Conservation (phyloP, 495 filamentous ascomycete species). For the Chaetomium tenue region DNA sequence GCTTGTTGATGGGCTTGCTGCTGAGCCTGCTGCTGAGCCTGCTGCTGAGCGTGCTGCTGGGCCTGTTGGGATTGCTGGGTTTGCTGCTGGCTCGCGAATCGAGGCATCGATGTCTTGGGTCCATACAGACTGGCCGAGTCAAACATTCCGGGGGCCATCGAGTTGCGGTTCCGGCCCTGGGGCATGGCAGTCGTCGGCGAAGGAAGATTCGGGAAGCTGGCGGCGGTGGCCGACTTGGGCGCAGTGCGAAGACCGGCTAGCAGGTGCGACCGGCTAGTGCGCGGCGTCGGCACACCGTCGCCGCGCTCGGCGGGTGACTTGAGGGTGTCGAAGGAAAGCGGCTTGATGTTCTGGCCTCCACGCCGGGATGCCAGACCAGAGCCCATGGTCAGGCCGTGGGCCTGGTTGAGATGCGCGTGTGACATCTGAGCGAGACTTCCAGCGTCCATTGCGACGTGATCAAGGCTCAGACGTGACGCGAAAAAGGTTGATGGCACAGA, state of each 20-base stretch:
- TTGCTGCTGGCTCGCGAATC: slow-evolving; percentile 36
- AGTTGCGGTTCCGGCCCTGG: slow-evolving; percentile 44
- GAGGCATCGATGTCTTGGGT: slow-evolving; percentile 55
- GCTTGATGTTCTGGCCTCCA: slow-evolving; percentile 80
- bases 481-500: neutral
- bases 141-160: slow-evolving; percentile 51
- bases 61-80: slow-evolving; percentile 27
- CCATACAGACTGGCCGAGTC: slow-evolving; percentile 44
- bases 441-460: slow-evolving; percentile 76
- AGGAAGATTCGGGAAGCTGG: slow-evolving; percentile 65
- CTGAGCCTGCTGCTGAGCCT: slow-evolving; percentile 33
- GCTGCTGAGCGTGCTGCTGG: slow-evolving; percentile 35
- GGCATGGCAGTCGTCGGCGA: slow-evolving; percentile 47
- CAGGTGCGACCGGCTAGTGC: slow-evolving; percentile 91
- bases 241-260: slow-evolving; percentile 91
- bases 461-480: slow-evolving; percentile 1
- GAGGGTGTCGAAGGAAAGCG: slow-evolving; percentile 69
- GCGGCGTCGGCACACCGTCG: slow-evolving; percentile 68
- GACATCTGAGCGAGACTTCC: slow-evolving; percentile 99
- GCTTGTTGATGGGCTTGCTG: slow-evolving; percentile 26
- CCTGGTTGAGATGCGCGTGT: slow-evolving; percentile 72
- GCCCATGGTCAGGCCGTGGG: slow-evolving; percentile 70
- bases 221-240: slow-evolving; percentile 74
- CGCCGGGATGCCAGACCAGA: slow-evolving; percentile 79
- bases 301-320: slow-evolving; percentile 50